Conservation (phyloP, 495 filamentous ascomycete genomes). For the Penicillium paxilli region DNA sequence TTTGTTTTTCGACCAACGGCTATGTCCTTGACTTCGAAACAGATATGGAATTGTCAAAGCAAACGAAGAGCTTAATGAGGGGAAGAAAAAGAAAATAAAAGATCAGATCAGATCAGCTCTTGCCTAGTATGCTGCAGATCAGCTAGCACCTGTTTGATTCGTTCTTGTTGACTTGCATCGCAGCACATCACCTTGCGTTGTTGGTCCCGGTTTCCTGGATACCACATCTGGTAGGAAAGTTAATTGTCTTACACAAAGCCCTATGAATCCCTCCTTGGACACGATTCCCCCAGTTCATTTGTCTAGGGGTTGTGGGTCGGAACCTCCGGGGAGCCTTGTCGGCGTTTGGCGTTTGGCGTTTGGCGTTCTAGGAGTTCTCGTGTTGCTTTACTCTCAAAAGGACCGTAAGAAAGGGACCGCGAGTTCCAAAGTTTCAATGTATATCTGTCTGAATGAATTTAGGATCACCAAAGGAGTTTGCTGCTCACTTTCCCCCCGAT, state of each 20-base stretch:
- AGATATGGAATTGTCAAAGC: neutral
- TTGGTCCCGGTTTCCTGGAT: slow-evolving; percentile 20
- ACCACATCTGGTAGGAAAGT: slow-evolving; percentile 10
- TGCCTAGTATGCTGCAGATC: neutral
- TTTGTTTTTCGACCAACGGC: slow-evolving; percentile 14
- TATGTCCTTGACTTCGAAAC: neutral
- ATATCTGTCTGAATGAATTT: too few relatives aligned
- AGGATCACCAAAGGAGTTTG: too few relatives aligned
- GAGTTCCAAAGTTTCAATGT: too few relatives aligned
- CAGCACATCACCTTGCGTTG: slow-evolving; percentile 25
- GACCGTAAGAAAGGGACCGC: slow-evolving; percentile 4
- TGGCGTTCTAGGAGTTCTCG: slow-evolving; percentile 11
- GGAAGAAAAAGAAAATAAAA: neutral
- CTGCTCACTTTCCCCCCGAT: neutral
- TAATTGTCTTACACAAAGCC: slow-evolving; percentile 10
- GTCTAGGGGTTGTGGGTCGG: neutral
- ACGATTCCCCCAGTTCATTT: neutral
- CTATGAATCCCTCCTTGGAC: neutral
- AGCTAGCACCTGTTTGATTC: neutral
- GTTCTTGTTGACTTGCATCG: slow-evolving; percentile 24
- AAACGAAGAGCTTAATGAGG: too few relatives aligned
- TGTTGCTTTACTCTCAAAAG: slow-evolving; percentile 7
- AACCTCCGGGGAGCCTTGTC: too few relatives aligned
- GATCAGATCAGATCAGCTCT: neutral
- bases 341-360: neutral